Conservation (phyloP, 176 grass and related monocot genomes). For the Sorghum bicolor region Sorghum_bicolor_NCBIv3 NC_012870.2:13155001-13155500, state of each 20-base stretch:
- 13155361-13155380: slow-evolving; percentile 74
- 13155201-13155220: slow-evolving; percentile 73
- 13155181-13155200: background rate
- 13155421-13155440: background rate
- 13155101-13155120: no score
- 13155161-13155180: background rate
- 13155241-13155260: slow-evolving; percentile 88
- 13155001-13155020: background rate
- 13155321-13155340: slow-evolving; percentile 88
- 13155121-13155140: background rate
- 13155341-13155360: slow-evolving; percentile 86
- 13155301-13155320: slow-evolving; percentile 76
- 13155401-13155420: slow-evolving; percentile 45
- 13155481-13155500: background rate
- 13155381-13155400: slow-evolving; percentile 57
- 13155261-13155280: slow-evolving; percentile 84
- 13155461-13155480: background rate
- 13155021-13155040: slow-evolving; percentile 68
- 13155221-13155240: slow-evolving; percentile 81
- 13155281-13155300: slow-evolving; percentile 90
- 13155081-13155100: slow-evolving; percentile 55
- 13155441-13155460: background rate
- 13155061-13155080: slow-evolving; percentile 96
- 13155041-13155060: slow-evolving; percentile 95
- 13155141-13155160: background rate